A percentile compares a stretch with the other conserved stretches of the same genome.
phyloP scores from a whole-genome alignment of 192 early-diverging fungal species.

The Podila minutissima region DNA sequence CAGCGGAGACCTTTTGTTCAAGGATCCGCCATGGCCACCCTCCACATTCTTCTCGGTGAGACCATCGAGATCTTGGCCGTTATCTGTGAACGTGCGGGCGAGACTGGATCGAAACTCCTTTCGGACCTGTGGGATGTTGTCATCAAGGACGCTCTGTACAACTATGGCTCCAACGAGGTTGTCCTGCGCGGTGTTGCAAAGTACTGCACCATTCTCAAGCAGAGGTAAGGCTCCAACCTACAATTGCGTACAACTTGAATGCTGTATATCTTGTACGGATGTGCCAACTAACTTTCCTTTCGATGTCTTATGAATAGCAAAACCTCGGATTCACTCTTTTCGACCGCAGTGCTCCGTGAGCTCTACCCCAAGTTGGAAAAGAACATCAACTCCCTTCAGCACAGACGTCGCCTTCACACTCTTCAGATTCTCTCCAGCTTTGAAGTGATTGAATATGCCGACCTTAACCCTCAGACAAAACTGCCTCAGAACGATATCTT shows the following conservation, averaged over 20 bases:
- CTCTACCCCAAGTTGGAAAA: slow-evolving; percentile 62
- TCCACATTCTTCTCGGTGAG: slow-evolving; percentile 61
- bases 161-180: slow-evolving; percentile 57
- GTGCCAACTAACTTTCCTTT: neutral
- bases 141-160: slow-evolving; percentile 51
- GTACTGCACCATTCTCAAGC: slow-evolving; percentile 53
- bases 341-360: slow-evolving; percentile 50
- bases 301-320: slow-evolving; percentile 16
- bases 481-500: slow-evolving; percentile 57
- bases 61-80: slow-evolving; percentile 56
- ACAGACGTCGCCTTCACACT: slow-evolving; percentile 67
- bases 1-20: slow-evolving; percentile 49
- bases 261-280: neutral
- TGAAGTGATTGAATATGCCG: slow-evolving; percentile 66
- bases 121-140: slow-evolving; percentile 47
- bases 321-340: slow-evolving; percentile 39
- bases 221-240: slow-evolving; percentile 32
- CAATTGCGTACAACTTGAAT: neutral
- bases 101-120: slow-evolving; percentile 25
- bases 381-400: slow-evolving; percentile 69
- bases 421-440: slow-evolving; percentile 76
- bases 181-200: slow-evolving; percentile 55
- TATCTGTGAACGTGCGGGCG: slow-evolving; percentile 20
- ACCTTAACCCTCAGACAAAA: slow-evolving; percentile 29
- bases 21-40: slow-evolving; percentile 53